Percentiles rank a stretch among this genome's conserved stretches.
phyloP scores from a whole-genome alignment of 2,329 filamentous ascomycete genomes.

The Stagonosporopsis rhizophila region DNA sequence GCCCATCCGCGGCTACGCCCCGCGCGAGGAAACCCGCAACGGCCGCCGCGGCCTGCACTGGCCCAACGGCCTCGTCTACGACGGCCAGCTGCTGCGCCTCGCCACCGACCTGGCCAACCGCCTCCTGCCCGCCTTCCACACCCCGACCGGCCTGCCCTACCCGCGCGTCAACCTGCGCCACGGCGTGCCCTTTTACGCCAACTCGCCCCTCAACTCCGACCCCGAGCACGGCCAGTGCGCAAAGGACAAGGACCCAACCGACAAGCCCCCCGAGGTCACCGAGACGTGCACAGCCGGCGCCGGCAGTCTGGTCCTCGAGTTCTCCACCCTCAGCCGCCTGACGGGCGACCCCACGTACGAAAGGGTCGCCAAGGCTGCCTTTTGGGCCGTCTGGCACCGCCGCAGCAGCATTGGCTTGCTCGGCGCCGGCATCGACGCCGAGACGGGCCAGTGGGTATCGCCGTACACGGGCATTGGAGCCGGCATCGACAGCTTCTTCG shows the following conservation, averaged over 20 bases:
- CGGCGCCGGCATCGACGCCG: conserved; percentile 90
- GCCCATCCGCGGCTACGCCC: conserved; percentile 80
- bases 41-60: conserved; percentile 64
- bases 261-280: conserved; percentile 73
- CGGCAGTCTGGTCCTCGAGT: conserved; percentile 93
- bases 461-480: conserved; percentile 93
- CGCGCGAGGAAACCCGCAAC: conserved; percentile 51
- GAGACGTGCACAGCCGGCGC: conserved; percentile 97
- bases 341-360: conserved; percentile 90
- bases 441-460: conserved; percentile 87
- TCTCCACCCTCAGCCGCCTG: conserved; percentile 86
- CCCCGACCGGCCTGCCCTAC: conserved; percentile 89
- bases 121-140: conserved; percentile 90
- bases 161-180: conserved; percentile 90
- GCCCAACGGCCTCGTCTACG: conserved; percentile 80
- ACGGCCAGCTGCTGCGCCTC: conserved; percentile 88
- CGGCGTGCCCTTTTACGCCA: conserved; percentile 90
- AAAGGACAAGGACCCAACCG: conserved; percentile 50
- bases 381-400: conserved; percentile 95
- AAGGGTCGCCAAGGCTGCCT: conserved; percentile 85
- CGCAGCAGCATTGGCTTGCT: conserved; percentile 86
- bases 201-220: conserved; percentile 76
- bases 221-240: conserved; percentile 56
- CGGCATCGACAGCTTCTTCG: conserved; percentile 97
- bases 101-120: conserved; percentile 85